Base-by-base conservation (phyloP, 345 rosid genomes). In the Brassica nigra region DNA sequence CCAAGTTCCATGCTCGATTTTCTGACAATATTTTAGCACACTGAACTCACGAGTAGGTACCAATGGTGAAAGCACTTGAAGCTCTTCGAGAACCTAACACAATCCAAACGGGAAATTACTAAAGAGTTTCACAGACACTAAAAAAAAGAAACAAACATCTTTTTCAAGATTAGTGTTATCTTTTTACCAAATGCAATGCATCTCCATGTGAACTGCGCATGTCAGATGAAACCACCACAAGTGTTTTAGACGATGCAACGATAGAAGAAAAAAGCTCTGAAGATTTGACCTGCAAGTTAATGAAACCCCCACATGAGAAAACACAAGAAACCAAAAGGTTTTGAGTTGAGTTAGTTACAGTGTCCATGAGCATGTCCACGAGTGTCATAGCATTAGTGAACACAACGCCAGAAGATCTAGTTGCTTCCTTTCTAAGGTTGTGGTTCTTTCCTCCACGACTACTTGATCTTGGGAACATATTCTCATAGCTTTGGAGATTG, bases 301-400 rank as follows among this genome's bases (percentile, higher is more conserved):
- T 23, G 47, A 16, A 66, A 77, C 9, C 63, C 7, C 10, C 6
- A 52, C 6, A 14, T 76, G 62, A 59, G 20, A 74, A 66, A 23
- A 23, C 30, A 15, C 12, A 37, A 27, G 18, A 49, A 11, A 23
- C 8, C 15, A 33, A 9, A 9, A 8, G 0, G 8, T 49, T 29
- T 49, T 14, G 57, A 9, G 57, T 15, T 65, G n/a, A 62, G 47
- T n/a, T 70, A 82, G 92, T 85, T 83, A 95, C 99, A 15, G 90
- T 74, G 74, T 95, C 97, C 94, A 90, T 88, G 82, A 93, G 88
- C 93, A 95, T 90, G 84, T 91, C 91, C 11, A 93, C 94, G 83
- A 95, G 83, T 5, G 93, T 88, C 61, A 86, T 71, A 10, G 90
- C 88, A 80, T 90, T 88, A 90, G 87, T 88, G 76, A 89, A 88